Conservation (phyloP, 2,329 filamentous ascomycete species). For the Xylaria sp. region DNA sequence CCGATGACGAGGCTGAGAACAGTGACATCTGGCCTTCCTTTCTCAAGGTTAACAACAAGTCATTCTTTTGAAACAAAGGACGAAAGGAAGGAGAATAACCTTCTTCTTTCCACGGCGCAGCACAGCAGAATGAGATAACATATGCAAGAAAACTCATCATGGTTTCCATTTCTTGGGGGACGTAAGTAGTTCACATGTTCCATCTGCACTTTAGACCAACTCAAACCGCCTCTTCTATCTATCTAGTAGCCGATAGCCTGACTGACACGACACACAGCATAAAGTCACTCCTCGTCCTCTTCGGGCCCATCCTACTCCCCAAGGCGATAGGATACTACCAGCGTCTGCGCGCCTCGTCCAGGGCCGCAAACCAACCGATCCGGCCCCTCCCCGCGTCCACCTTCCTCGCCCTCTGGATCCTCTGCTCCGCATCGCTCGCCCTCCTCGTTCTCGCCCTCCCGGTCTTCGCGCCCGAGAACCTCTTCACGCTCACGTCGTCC, state of each 20-base stretch:
- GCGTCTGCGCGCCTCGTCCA: slow-evolving; percentile 59
- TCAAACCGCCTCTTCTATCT: not conserved
- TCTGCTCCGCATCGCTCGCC: slow-evolving; percentile 64
- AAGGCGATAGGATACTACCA: slow-evolving; percentile 74
- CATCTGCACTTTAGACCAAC: not conserved
- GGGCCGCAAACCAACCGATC: slow-evolving; percentile 59
- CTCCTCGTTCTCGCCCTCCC: slow-evolving; percentile 72
- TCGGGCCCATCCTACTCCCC: slow-evolving; percentile 78
- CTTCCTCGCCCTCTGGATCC: slow-evolving; percentile 67
- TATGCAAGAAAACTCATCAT: slow-evolving; percentile 42
- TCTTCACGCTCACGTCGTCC: slow-evolving; percentile 81
- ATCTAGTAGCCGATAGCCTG: not conserved
- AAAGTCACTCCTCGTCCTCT: slow-evolving; percentile 67
- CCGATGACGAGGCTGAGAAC: slow-evolving; percentile 24
- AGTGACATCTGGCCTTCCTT: slow-evolving; percentile 31
- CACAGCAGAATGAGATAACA: slow-evolving; percentile 33
- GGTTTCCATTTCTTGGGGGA: slow-evolving; percentile 58
- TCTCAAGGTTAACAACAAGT: slow-evolving; percentile 17
- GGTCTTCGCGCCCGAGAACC: slow-evolving; percentile 77
- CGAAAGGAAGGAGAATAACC: not conserved
- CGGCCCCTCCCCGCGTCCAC: slow-evolving; percentile 66
- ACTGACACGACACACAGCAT: slow-evolving; percentile 54
- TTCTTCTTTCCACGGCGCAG: not conserved
- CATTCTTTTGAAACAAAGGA: not conserved
- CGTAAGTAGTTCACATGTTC: slow-evolving; percentile 53